Conservation (phyloP, 1,139 yeast genomes). For the Geotrichum candidum region DNA sequence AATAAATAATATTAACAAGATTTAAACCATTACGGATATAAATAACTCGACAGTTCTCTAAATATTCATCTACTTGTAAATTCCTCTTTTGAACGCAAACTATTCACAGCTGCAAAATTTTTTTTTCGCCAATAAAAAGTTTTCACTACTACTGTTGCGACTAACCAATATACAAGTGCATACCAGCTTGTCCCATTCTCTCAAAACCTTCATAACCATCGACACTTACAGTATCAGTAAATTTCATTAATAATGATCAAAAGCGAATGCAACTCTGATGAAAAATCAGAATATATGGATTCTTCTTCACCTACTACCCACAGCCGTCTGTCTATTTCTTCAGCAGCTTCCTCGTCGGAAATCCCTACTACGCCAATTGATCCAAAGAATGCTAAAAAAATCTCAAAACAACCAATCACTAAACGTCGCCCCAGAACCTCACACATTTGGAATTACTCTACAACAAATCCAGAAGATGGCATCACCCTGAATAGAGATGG, state of each 20-base stretch:
- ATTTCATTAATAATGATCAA: constrained; percentile 1
- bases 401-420: constrained; percentile 6
- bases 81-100: background rate
- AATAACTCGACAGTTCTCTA: background rate
- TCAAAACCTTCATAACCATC: background rate
- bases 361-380: background rate
- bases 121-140: background rate
- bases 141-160: background rate
- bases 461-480: constrained; percentile 16
- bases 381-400: constrained; percentile 4
- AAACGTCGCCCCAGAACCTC: constrained; percentile 18
- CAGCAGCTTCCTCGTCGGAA: background rate
- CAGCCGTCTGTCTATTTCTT: background rate
- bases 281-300: background rate
- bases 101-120: background rate
- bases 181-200: background rate
- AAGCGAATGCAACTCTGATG: background rate
- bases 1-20: background rate
- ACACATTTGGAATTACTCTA: constrained; percentile 18
- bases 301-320: background rate
- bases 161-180: background rate
- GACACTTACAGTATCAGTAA: background rate
- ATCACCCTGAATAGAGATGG: constrained; percentile 17
- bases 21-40: background rate
- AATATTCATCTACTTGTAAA: background rate